These are phyloP conservation scores for Aspergillus melleus DNA, from an alignment of 2,329 filamentous ascomycete genomes.

Conservation along the genomic window DNA sequence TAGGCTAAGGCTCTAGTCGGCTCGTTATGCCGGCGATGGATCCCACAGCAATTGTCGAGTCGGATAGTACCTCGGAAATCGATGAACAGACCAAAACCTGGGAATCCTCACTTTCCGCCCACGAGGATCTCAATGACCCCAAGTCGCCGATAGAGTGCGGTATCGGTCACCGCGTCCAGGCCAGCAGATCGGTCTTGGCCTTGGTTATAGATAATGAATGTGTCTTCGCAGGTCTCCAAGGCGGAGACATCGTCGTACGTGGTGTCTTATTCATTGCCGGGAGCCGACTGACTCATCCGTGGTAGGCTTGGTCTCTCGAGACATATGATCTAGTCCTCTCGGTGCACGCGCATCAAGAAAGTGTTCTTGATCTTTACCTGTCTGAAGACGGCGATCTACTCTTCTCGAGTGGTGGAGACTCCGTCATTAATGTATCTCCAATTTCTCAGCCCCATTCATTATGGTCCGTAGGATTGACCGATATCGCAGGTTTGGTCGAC, in stretches of 20 bases:
- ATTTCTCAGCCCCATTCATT: background rate
- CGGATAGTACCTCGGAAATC: conserved; percentile 35
- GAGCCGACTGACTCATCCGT: conserved; percentile 16
- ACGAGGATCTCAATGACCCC: conserved; percentile 19
- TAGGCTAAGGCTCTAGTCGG: conserved; percentile 22
- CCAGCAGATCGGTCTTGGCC: conserved; percentile 58
- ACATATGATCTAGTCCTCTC: conserved; percentile 79
- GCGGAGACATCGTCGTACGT: conserved; percentile 79
- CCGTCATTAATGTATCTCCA: conserved; percentile 78
- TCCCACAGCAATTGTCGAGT: conserved; percentile 31
- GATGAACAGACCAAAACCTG: conserved; percentile 37
- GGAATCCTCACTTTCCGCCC: conserved; percentile 22
- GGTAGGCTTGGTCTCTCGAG: conserved; percentile 75
- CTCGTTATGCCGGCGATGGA: conserved; percentile 29
- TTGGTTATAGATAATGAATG: conserved; percentile 76
- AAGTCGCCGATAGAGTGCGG: conserved; percentile 34
- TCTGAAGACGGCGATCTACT: conserved; percentile 73
- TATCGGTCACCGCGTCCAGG: conserved; percentile 44
- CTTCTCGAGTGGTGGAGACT: conserved; percentile 91
- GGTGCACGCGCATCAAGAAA: conserved; percentile 87
- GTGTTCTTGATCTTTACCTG: conserved; percentile 81
- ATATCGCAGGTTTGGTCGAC: conserved; percentile 72
- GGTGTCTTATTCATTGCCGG: background rate
- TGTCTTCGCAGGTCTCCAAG: conserved; percentile 90
- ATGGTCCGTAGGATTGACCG: background rate